These are phyloP conservation scores for Fonsecaea nubica DNA, from an alignment of 2,329 filamentous ascomycete genomes.

Conservation along the genomic window DNA sequence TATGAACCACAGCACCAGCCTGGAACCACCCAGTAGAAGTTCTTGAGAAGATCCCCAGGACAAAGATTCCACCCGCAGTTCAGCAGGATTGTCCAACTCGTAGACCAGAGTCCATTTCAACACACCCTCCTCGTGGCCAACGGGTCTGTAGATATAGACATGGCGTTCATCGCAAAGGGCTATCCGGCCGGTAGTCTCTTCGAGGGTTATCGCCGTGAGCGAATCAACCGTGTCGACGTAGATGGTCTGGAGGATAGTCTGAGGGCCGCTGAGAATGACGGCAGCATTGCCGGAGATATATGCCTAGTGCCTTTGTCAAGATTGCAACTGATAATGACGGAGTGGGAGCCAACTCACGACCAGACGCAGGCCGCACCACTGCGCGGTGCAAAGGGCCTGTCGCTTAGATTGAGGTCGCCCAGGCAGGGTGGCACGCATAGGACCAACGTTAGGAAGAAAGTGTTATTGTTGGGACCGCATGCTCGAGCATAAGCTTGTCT, in stretches of 20 bases:
- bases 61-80: conserved; percentile 61
- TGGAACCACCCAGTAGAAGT: conserved; percentile 75
- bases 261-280: conserved; percentile 77
- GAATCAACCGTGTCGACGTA: conserved; percentile 76
- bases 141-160: conserved; percentile 79
- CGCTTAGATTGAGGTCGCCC: conserved; percentile 78
- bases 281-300: conserved; percentile 92
- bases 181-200: conserved; percentile 84
- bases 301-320: conserved; percentile 58
- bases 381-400: conserved; percentile 75
- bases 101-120: conserved; percentile 54
- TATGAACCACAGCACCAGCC: conserved; percentile 72
- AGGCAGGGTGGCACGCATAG: conserved; percentile 79
- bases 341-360: conserved; percentile 62
- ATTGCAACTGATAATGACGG: conserved; percentile 13
- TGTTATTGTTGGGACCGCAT: conserved; percentile 27
- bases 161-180: conserved; percentile 71
- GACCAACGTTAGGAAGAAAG: conserved; percentile 45
- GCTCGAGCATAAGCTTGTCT: not conserved
- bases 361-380: conserved; percentile 74
- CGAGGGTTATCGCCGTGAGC: conserved; percentile 78
- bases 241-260: conserved; percentile 83
- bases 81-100: conserved; percentile 48
- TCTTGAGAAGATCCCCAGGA: conserved; percentile 91
- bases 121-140: conserved; percentile 71